phyloP scores from a whole-genome alignment of 306 rosid species.

The Carpinus viminea region DNA sequence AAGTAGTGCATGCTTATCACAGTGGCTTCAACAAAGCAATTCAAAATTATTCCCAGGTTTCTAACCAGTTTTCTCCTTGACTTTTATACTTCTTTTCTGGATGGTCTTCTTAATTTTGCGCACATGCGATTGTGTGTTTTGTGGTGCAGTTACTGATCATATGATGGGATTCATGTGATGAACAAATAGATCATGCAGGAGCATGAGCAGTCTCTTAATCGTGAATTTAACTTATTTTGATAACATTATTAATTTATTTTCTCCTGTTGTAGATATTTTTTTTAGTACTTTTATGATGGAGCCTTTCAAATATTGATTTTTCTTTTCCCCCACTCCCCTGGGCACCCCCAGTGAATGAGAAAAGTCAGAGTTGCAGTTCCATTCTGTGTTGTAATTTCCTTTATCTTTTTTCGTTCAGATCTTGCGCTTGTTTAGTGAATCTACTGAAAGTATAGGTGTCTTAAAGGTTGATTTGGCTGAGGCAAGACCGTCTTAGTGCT shows the following conservation, averaged over 20 bases:
- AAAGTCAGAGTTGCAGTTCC: slow-evolving; percentile 14
- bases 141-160: not conserved
- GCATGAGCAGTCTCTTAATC: slow-evolving; percentile 3
- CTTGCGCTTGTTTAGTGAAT: slow-evolving; percentile 92
- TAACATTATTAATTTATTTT: not conserved
- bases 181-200: not conserved
- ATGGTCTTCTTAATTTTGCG: not conserved
- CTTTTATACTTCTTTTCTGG: not conserved
- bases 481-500: slow-evolving; percentile 81
- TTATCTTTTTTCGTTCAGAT: slow-evolving; percentile 60
- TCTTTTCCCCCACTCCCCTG: slow-evolving; percentile 1
- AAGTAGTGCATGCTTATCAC: slow-evolving; percentile 96
- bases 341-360: not conserved
- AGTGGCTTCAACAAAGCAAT: slow-evolving; percentile 97
- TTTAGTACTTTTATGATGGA: not conserved
- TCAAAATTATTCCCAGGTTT: slow-evolving; percentile 99
- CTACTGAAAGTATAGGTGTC: slow-evolving; percentile 74
- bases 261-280: not conserved
- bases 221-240: slow-evolving; percentile 16
- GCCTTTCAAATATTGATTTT: not conserved
- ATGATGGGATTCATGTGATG: not conserved
- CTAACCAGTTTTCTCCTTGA: slow-evolving; percentile 11
- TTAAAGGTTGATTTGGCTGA: slow-evolving; percentile 90
- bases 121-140: not conserved
- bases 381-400: slow-evolving; percentile 12